phyloP scores from a whole-genome alignment of 2,329 filamentous ascomycete genomes.

The Capronia epimyces region DNA sequence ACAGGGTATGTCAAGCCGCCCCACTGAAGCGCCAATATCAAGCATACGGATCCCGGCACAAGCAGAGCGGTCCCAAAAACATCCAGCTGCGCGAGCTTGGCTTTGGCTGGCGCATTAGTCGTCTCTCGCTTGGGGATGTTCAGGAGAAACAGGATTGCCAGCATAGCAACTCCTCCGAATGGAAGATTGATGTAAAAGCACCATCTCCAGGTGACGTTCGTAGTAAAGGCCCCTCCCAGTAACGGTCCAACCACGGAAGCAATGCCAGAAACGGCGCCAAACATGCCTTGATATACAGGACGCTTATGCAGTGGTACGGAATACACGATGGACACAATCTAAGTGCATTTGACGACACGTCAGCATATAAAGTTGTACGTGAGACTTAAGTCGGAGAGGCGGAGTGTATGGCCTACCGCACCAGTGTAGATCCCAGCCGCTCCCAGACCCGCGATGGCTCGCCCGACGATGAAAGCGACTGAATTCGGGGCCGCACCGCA shows the following conservation, averaged over 20 bases:
- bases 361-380: no score
- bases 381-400: no score
- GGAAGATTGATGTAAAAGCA: constrained; percentile 23
- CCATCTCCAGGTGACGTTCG: constrained; percentile 36
- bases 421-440: constrained; percentile 38
- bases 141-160: background rate
- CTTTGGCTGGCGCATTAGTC: constrained; percentile 19
- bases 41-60: no score
- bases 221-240: constrained; percentile 41
- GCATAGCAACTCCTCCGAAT: background rate
- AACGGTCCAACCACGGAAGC: constrained; percentile 39
- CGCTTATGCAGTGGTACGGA: constrained; percentile 37
- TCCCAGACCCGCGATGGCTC: constrained; percentile 39
- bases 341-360: no score
- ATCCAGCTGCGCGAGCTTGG: constrained; percentile 27
- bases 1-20: no score
- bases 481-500: constrained; percentile 38
- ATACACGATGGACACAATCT: constrained; percentile 38
- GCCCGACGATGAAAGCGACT: constrained; percentile 37
- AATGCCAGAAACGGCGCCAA: constrained; percentile 36
- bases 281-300: constrained; percentile 37
- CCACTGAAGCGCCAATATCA: no score
- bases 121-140: constrained; percentile 17
- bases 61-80: no score
- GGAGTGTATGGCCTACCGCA: no score